Percentiles rank a stretch among this genome's conserved stretches.
Conservation (phyloP, 495 filamentous ascomycete genomes). For the Venustampulla echinocandica region DNA sequence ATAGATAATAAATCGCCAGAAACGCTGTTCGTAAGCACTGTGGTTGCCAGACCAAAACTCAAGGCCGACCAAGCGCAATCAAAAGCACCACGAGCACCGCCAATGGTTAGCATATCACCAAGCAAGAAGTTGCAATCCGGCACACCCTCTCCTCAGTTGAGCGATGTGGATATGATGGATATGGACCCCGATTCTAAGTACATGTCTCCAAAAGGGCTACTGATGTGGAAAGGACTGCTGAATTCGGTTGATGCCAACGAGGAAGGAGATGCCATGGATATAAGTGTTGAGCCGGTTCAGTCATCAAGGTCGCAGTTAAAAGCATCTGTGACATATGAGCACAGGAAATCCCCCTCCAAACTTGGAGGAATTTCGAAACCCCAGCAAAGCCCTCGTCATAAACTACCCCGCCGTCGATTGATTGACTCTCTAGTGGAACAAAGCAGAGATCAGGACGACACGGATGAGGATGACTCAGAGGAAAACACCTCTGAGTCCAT, state of each 20-base stretch:
- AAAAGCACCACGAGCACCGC: slow-evolving; percentile 2
- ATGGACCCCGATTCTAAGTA: slow-evolving; percentile 5
- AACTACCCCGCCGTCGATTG: slow-evolving; percentile 35
- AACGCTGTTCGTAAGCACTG: slow-evolving; percentile 3
- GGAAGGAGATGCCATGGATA: not conserved
- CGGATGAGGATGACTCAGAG: slow-evolving; percentile 4
- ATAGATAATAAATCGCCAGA: not conserved
- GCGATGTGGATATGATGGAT: slow-evolving; percentile 18
- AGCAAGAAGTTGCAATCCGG: not conserved
- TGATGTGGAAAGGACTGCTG: slow-evolving; percentile 19
- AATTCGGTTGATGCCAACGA: slow-evolving; percentile 4
- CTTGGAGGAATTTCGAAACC: slow-evolving; percentile 12
- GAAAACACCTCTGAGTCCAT: slow-evolving; percentile 1
- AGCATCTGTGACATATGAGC: not conserved
- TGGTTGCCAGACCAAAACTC: slow-evolving; percentile 12
- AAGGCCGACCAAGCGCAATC: slow-evolving; percentile 2
- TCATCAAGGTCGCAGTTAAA: not conserved
- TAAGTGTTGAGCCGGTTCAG: not conserved
- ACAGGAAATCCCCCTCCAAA: not conserved
- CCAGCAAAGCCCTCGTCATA: slow-evolving; percentile 5
- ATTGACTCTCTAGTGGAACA: slow-evolving; percentile 50
- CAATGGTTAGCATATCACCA: not conserved
- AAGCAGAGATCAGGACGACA: slow-evolving; percentile 11
- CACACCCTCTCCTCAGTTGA: slow-evolving; percentile 9
- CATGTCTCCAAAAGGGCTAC: slow-evolving; percentile 16